Base-by-base conservation (phyloP, 2,329 filamentous ascomycete genomes). In the Immersiporthe knoxdaviesiana region DNA sequence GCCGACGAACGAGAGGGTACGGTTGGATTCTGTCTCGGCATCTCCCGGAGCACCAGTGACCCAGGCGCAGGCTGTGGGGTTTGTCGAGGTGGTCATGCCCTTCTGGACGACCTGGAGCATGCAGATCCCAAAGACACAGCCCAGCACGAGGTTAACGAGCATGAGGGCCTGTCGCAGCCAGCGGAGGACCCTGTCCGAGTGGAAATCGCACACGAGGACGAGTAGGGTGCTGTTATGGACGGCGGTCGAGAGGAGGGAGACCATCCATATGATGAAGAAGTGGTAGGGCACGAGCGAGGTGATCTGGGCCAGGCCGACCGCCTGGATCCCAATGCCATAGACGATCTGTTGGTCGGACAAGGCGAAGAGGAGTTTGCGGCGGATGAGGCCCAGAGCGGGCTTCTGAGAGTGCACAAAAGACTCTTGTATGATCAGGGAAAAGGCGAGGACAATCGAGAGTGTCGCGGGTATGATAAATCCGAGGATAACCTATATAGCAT, bases 311-410 rank as follows among this genome's bases (percentile, higher is more conserved):
- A 92, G 83, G 0, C 86, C 90, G 32, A 91, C 83, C 68, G 82
- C 83, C 76, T 91, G 89, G 68, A 92, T 87, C n/a, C 87, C 88
- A 75, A 91, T 91, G 54, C 90, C 89, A 24, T 88, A 89, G 67
- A 91, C 81, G 76, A 91, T 88, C 77, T 91, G 89, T 75, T 91
- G 89, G 78, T 92, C 89, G 24, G 85, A 88, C 79, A 90, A 88
- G 71, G 87, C 84, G 75, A 85, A 87, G 63, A 92, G 85, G 2
- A 92, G 82, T 76, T 90, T 91, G 65, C 89, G 87, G 27, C 84
- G 81, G 27, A 71, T 65, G 18, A 67, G 32, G 64, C 70, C 67
- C 37, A 69, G n/a, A 7, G 64, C 64, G 8, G 67, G 70, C 27
- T 24, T 69, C 14, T 69, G 11, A 11, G 27, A n/a, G 32, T 65